Evolutionary conservation across 2,329 filamentous ascomycete species (phyloP).

Genomic region (Grosmannia clavigera): DNA sequence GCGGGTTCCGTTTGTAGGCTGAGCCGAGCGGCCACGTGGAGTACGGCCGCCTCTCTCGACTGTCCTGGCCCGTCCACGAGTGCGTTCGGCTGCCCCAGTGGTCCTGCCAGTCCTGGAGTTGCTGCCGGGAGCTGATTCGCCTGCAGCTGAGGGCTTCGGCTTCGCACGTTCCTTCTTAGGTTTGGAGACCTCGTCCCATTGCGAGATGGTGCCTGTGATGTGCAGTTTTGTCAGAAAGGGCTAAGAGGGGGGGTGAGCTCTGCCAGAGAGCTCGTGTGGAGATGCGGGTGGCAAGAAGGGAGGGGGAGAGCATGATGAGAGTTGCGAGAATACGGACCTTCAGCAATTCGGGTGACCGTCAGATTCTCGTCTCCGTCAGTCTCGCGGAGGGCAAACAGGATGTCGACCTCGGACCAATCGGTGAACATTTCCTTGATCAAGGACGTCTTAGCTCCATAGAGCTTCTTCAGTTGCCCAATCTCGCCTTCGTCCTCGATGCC

Average conservation of each 20-base stretch:
- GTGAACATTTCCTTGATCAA: slow-evolving; percentile 88
- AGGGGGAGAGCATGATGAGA: too few species aligned
- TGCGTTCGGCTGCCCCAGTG: slow-evolving; percentile 49
- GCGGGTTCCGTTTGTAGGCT: slow-evolving; percentile 49
- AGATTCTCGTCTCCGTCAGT: slow-evolving; percentile 65
- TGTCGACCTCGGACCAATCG: slow-evolving; percentile 89
- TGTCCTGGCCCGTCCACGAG: slow-evolving; percentile 49
- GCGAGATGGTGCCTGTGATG: slow-evolving; percentile 56
- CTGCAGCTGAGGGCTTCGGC: slow-evolving; percentile 53
- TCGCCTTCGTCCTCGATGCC: slow-evolving; percentile 73
- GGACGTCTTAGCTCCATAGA: slow-evolving; percentile 66
- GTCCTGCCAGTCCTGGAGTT: slow-evolving; percentile 40
- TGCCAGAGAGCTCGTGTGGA: too few species aligned
- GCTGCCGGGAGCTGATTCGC: slow-evolving; percentile 33
- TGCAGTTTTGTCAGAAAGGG: background rate
- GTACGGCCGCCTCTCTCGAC: slow-evolving; percentile 49
- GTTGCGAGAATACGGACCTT: slow-evolving; percentile 41
- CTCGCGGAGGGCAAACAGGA: slow-evolving; percentile 87
- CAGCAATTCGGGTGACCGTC: slow-evolving; percentile 66
- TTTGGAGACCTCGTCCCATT: slow-evolving; percentile 77
- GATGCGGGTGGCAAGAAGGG: too few species aligned
- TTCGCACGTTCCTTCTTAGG: slow-evolving; percentile 62
- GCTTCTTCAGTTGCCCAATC: slow-evolving; percentile 82
- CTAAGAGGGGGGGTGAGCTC: background rate
- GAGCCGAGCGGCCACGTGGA: slow-evolving; percentile 51